Evolutionary conservation across 1,139 yeast genomes (phyloP).

Genomic region (Debaryomyces robertsiae): DNA sequence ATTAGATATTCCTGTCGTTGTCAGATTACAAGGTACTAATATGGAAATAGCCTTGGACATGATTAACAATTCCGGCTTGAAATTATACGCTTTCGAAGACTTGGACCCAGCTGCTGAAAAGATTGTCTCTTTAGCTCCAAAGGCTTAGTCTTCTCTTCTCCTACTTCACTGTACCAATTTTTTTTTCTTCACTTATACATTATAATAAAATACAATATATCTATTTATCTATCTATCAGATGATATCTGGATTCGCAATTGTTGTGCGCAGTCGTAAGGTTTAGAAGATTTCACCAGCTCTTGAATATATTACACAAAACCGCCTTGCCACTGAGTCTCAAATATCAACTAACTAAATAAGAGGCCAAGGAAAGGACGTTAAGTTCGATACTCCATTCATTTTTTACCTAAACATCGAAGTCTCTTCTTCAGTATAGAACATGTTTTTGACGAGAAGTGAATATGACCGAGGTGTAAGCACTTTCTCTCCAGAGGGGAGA

Average conservation of each 20-base stretch:
- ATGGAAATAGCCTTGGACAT: slow-evolving; percentile 85
- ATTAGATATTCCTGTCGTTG: slow-evolving; percentile 92
- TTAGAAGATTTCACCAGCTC: no score
- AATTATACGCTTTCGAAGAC: slow-evolving; percentile 89
- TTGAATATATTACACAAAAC: slow-evolving; percentile 12
- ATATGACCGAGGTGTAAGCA: slow-evolving; percentile 98
- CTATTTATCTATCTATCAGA: no score
- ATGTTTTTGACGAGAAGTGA: slow-evolving; percentile 99
- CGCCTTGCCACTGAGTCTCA: slow-evolving; percentile 20
- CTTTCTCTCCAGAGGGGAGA: slow-evolving; percentile 98
- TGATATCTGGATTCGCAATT: no score
- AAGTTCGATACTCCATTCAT: slow-evolving; percentile 3
- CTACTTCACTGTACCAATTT: slow-evolving; percentile 4
- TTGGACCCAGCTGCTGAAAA: slow-evolving; percentile 97
- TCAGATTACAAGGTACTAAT: slow-evolving; percentile 98
- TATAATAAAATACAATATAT: not conserved
- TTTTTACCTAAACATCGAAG: slow-evolving; percentile 1
- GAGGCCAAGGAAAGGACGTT: not conserved
- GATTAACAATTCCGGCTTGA: slow-evolving; percentile 86
- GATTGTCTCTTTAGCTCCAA: slow-evolving; percentile 72
- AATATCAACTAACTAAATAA: slow-evolving; percentile 43
- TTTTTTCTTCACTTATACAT: slow-evolving; percentile 5
- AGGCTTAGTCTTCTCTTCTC: slow-evolving; percentile 12
- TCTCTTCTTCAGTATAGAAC: slow-evolving; percentile 2
- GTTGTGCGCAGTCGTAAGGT: no score